A percentile compares a stretch with the other conserved stretches of the same genome.
phyloP scores from a whole-genome alignment of 805 yeast species.

The Pichia occidentalis region DNA sequence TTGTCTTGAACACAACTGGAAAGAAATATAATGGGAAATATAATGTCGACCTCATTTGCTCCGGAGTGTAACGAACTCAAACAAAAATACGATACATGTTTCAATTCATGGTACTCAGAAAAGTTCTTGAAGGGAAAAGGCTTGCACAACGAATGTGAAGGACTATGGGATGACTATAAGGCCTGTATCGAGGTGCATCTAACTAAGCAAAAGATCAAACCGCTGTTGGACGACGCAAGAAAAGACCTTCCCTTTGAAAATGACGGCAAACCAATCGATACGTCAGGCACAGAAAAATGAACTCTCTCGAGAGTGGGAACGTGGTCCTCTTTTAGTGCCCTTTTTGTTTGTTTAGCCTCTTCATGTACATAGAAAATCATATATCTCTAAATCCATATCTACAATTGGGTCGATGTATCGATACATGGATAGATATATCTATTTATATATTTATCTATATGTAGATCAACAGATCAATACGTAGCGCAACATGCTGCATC shows the following conservation, averaged over 20 bases:
- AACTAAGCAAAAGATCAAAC: slow-evolving; percentile 67
- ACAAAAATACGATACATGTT: slow-evolving; percentile 84
- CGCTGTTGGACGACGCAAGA: slow-evolving; percentile 81
- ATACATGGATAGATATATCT: slow-evolving; percentile 1
- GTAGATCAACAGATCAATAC: too few species aligned
- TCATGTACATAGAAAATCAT: slow-evolving; percentile 5
- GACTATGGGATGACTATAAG: slow-evolving; percentile 80
- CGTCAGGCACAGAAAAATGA: too few species aligned
- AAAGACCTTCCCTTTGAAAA: slow-evolving; percentile 83
- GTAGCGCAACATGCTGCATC: too few species aligned
- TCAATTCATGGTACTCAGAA: slow-evolving; percentile 92
- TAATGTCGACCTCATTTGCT: slow-evolving; percentile 84
- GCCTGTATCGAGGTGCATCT: slow-evolving; percentile 75
- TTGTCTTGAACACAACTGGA: background rate
- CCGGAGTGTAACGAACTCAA: slow-evolving; percentile 92
- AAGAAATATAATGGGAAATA: slow-evolving; percentile 49
- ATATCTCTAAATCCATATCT: background rate
- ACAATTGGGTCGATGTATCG: background rate
- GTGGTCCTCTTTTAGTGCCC: too few species aligned
- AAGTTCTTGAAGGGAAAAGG: slow-evolving; percentile 61
- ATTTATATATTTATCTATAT: slow-evolving; percentile 3
- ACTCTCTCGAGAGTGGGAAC: too few species aligned
- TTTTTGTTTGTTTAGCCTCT: background rate
- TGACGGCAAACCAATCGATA: slow-evolving; percentile 41
- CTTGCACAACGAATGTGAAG: slow-evolving; percentile 80